Evolutionary conservation across 495 filamentous ascomycete genomes (phyloP), one percentile per base, ranked within the genome.

Genomic region (Parmelia sp.): DNA sequence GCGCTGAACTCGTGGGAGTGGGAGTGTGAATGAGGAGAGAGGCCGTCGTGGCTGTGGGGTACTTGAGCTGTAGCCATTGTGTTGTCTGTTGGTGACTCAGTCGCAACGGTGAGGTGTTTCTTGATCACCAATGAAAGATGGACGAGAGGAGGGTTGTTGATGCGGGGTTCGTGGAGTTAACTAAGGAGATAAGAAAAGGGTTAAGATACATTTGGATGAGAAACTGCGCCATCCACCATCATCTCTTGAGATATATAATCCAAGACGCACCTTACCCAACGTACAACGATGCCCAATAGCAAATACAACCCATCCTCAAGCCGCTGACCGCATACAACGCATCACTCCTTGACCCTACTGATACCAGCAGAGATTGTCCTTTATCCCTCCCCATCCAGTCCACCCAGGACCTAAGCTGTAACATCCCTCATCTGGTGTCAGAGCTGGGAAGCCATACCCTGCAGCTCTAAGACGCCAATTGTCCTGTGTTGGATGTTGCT

Each of bases 1-100:
- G 84, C 80, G 71, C 82, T 80, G 63, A 83, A 84, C 58, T 83
- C 85, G 72, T 89, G 87, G 49, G 83, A 81, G 68, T 89, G 87
- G 62, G 74, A 71, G 71, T 87, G 82, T 44, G 83, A 82, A 75
- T 92, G 88, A 31, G 76, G 73, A 68, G 80, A 78, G 10, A 68
- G 66, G 45, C 65, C 68, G 61, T 71, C 75, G 40, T 77, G 74
- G 61, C 65, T 63, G 60, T 75, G 73, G 10, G 63, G 14, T 9
- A 21, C 25, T 36, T 57, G 12, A 23, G 60, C 29, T 44, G 64
- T 47, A 47, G 57, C 27, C 19, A 51, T 55, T 2, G 17, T 55
- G 27, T 33, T 8, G 5, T 15, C 7, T 55, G 51, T 55, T 17
- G 7, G n/a, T n/a, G 29, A 1, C 21, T 14, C 29, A n/a, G 12